These are phyloP conservation scores for Nidula microcarpa DNA, from an alignment of 768 basidiomycete genomes.

Conservation along the genomic window DNA sequence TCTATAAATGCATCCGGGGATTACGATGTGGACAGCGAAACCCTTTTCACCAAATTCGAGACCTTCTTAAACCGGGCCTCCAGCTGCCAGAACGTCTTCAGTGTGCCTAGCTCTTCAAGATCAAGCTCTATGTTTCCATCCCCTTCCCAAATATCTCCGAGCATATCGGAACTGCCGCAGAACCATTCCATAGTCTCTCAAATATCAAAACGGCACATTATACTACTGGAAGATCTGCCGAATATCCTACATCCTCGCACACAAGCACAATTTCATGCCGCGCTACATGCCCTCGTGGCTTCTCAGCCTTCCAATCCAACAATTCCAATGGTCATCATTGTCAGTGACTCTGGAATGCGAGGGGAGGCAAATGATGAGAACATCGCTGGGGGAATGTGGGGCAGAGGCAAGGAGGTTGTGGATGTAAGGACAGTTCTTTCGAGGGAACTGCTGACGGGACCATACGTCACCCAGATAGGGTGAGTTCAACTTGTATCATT, in stretches of 20 bases:
- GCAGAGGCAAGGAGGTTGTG: slow-evolving; percentile 44
- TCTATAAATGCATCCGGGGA: not conserved
- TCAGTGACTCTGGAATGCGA: slow-evolving; percentile 80
- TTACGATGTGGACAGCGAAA: slow-evolving; percentile 34
- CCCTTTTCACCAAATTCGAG: slow-evolving; percentile 65
- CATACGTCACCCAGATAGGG: slow-evolving; percentile 79
- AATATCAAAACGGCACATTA: slow-evolving; percentile 43
- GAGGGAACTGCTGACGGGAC: slow-evolving; percentile 61
- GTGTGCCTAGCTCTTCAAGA: slow-evolving; percentile 7
- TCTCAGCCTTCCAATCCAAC: slow-evolving; percentile 28
- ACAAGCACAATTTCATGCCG: slow-evolving; percentile 68
- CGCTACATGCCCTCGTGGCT: slow-evolving; percentile 54
- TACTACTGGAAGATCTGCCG: slow-evolving; percentile 88
- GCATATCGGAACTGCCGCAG: slow-evolving; percentile 4
- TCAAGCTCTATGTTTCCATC: not conserved
- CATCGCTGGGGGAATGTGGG: slow-evolving; percentile 32
- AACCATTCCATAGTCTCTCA: slow-evolving; percentile 7
- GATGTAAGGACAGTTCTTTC: slow-evolving; percentile 71
- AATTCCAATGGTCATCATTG: slow-evolving; percentile 74
- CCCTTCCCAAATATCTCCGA: not conserved
- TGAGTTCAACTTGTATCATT: slow-evolving; percentile 27
- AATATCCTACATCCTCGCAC: slow-evolving; percentile 78
- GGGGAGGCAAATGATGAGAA: slow-evolving; percentile 61
- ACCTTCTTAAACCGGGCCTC: slow-evolving; percentile 71
- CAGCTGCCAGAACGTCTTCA: slow-evolving; percentile 54